Evolutionary conservation across 768 basidiomycete genomes (phyloP).

Genomic region (Dentipellis fragilis): DNA sequence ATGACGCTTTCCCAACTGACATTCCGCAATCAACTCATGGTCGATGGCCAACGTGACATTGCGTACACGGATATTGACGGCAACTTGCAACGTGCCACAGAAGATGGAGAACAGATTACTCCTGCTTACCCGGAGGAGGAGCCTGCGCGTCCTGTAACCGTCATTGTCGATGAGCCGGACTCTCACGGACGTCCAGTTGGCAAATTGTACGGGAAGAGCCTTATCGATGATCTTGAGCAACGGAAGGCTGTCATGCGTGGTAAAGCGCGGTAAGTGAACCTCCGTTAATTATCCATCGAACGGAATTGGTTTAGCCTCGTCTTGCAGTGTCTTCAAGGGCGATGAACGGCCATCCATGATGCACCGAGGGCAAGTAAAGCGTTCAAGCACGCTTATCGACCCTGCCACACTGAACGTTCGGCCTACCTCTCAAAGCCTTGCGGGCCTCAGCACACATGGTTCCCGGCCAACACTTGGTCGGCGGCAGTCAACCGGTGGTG

Average conservation of each 20-base stretch:
- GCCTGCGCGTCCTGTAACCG: conserved; percentile 19
- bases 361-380: conserved; percentile 50
- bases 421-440: conserved; percentile 32
- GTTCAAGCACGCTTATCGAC: conserved; percentile 66
- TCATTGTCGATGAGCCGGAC: conserved; percentile 18
- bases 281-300: neutral
- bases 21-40: conserved; percentile 71
- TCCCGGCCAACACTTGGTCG: conserved; percentile 32
- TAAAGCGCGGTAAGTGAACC: conserved; percentile 60
- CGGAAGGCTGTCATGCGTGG: conserved; percentile 76
- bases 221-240: conserved; percentile 83
- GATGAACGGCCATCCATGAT: conserved; percentile 92
- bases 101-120: conserved; percentile 72
- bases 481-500: conserved; percentile 41
- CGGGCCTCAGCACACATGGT: conserved; percentile 28
- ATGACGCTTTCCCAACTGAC: conserved; percentile 75
- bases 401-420: conserved; percentile 44
- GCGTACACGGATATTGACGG: conserved; percentile 50
- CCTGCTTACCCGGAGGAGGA: conserved; percentile 30
- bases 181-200: conserved; percentile 48
- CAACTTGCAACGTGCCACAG: conserved; percentile 57
- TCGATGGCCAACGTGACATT: conserved; percentile 57
- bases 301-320: neutral
- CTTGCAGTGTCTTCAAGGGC: conserved; percentile 69
- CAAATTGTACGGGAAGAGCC: conserved; percentile 76